A percentile compares a stretch with the other conserved stretches of the same genome.
phyloP scores from a whole-genome alignment of 768 basidiomycete genomes.

The Suillus alpinus region DNA sequence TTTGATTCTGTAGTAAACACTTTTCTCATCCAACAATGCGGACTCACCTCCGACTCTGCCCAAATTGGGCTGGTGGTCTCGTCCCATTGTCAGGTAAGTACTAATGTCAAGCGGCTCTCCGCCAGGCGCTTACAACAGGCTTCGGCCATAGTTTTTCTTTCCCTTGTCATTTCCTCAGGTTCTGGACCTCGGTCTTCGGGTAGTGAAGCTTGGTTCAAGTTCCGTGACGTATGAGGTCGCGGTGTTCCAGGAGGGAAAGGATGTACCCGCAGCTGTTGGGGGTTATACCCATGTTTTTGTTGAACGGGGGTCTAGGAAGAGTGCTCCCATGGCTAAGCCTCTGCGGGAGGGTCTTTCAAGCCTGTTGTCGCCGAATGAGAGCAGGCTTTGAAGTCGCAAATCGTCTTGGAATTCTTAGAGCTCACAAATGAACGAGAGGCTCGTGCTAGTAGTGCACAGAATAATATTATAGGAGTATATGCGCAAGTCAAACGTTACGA shows the following conservation, averaged over 20 bases:
- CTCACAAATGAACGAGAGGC: not conserved
- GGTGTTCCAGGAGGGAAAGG: conserved; percentile 49
- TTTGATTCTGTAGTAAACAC: conserved; percentile 83
- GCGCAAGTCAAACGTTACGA: not conserved
- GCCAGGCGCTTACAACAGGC: not conserved
- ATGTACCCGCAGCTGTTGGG: conserved; percentile 40
- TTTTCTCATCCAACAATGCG: conserved; percentile 68
- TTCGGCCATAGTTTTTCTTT: conserved; percentile 55
- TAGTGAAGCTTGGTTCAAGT: conserved; percentile 65
- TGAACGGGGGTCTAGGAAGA: conserved; percentile 54
- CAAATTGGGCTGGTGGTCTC: conserved; percentile 77
- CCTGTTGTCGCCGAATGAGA: conserved; percentile 1
- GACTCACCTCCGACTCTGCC: conserved; percentile 47
- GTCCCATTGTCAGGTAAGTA: conserved; percentile 62
- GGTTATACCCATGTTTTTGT: conserved; percentile 87
- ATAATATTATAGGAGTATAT: not conserved
- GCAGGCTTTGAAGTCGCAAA: conserved; percentile 19
- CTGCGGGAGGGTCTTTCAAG: conserved; percentile 44
- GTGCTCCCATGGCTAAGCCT: conserved; percentile 41
- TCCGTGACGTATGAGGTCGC: conserved; percentile 81
- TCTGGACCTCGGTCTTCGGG: conserved; percentile 67
- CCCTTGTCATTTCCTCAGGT: conserved; percentile 73
- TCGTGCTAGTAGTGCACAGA: too few relatives aligned
- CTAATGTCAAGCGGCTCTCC: not conserved
- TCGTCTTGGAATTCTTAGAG: not conserved